phyloP scores from a whole-genome alignment of 2,329 filamentous ascomycete species.

The Calonectria henricotiae region DNA sequence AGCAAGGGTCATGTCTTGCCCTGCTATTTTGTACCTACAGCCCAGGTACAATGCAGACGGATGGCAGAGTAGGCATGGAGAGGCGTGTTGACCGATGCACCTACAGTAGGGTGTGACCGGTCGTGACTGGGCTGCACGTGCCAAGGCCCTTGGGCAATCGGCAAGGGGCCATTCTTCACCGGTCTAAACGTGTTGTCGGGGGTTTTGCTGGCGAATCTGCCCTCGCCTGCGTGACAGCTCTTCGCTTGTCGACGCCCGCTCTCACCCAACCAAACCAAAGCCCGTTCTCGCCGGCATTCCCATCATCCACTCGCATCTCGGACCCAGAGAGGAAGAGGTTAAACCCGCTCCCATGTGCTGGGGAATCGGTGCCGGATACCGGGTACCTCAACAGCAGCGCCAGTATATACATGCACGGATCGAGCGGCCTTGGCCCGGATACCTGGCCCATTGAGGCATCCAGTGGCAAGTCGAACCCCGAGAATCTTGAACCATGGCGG shows the following conservation, averaged over 20 bases:
- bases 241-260: conserved; percentile 49
- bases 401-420: not conserved
- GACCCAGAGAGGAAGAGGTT: conserved; percentile 43
- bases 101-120: conserved; percentile 29
- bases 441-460: conserved; percentile 13
- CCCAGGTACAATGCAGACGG: conserved; percentile 4
- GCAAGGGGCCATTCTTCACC: not conserved
- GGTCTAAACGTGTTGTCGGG: conserved; percentile 8
- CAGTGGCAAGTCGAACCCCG: conserved; percentile 3
- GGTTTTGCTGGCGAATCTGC: conserved; percentile 49
- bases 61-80: conserved; percentile 9
- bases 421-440: conserved; percentile 6
- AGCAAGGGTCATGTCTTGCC: not conserved
- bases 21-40: not conserved
- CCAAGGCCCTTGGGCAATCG: conserved; percentile 23
- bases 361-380: not conserved
- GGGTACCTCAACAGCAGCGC: conserved; percentile 4
- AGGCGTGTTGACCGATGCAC: conserved; percentile 25
- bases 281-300: conserved; percentile 30
- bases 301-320: conserved; percentile 49
- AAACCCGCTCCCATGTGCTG: conserved; percentile 26
- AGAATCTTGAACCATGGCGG: not conserved
- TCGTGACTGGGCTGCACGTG: conserved; percentile 30
- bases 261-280: conserved; percentile 42
- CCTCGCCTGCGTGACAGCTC: conserved; percentile 42